These are phyloP conservation scores for Lyophyllum shimeji DNA, from an alignment of 768 basidiomycete species.

Conservation along the genomic window DNA sequence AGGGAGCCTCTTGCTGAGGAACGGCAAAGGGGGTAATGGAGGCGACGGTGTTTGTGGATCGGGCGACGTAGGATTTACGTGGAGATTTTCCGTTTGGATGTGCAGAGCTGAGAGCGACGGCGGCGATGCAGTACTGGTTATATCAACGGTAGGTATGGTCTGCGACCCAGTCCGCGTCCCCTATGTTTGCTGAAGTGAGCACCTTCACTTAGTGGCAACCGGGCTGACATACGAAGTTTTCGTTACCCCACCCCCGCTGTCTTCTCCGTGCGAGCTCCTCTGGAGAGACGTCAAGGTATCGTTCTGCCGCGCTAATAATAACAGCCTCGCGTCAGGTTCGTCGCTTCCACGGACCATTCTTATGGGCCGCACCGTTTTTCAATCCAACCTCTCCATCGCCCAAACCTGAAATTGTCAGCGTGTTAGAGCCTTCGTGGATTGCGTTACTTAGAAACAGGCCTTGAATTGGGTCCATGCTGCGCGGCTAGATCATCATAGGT, in stretches of 20 bases:
- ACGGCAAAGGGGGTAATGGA: slow-evolving; percentile 39
- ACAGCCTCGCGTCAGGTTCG: slow-evolving; percentile 4
- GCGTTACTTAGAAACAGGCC: slow-evolving; percentile 36
- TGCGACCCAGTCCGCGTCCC: background rate
- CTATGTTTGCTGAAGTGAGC: background rate
- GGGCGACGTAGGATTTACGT: slow-evolving; percentile 24
- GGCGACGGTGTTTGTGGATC: slow-evolving; percentile 25
- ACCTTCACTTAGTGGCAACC: background rate
- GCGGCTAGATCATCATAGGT: slow-evolving; percentile 79
- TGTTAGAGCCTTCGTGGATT: slow-evolving; percentile 6
- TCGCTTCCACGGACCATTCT: background rate
- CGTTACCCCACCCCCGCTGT: slow-evolving; percentile 70
- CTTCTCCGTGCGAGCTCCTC: slow-evolving; percentile 58
- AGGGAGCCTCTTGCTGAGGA: slow-evolving; percentile 47
- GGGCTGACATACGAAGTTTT: slow-evolving; percentile 25
- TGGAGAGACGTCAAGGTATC: slow-evolving; percentile 64
- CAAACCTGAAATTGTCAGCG: slow-evolving; percentile 53
- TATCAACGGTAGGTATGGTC: slow-evolving; percentile 3
- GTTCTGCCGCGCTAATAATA: slow-evolving; percentile 76
- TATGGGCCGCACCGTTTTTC: slow-evolving; percentile 70
- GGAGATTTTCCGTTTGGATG: slow-evolving; percentile 45
- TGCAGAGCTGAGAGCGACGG: slow-evolving; percentile 21
- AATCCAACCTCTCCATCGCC: slow-evolving; percentile 85
- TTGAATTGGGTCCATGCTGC: slow-evolving; percentile 80
- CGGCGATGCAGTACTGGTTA: slow-evolving; percentile 10